Base-by-base conservation (phyloP, 176 grass and related monocot genomes). In the Eremochloa ophiuroides region DNA sequence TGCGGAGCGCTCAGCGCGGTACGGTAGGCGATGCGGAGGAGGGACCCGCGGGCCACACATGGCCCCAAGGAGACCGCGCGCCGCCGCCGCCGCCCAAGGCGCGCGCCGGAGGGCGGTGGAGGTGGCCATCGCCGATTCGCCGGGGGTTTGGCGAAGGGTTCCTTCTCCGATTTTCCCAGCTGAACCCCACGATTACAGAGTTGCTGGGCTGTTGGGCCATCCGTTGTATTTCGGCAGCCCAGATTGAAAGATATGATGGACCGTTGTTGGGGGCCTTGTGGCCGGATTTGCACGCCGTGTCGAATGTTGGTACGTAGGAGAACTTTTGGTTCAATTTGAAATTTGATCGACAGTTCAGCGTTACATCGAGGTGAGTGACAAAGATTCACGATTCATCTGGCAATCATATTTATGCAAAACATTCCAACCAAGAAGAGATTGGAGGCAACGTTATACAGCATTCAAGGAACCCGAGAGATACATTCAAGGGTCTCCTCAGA, bases 41-140 rank as follows among this genome's bases (percentile, higher is more conserved):
- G 8, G 60, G 16, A 22, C 0, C 23, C n/a, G 14, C 6, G n/a
- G 33, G 31, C 25, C 42, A 13, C 30, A 12, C 76, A 55, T 61
- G 40, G 60, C 10, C 18, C 30, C 61, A 18, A 88, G 61, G 22
- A 80, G 69, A 42, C 25, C 25, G 39, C 79, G 65, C 23, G 75
- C 77, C 17, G 76, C 73, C 42, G 73, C 47, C 38, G 81, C 75
- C 59, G n/a, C n/a, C n/a, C 8, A 15, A 12, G 86, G 69, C 16
- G 39, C 61, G 13, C 87, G 81, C 62, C 81, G 69, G 42, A 88
- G 50, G 62, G 51, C 16, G 51, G 62, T 50, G 76, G 25, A 7
- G 69, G 50, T 17, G 40, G 81, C 40, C 81, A 88, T 88, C 15
- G 17, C 23, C 29, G 23, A 26, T 59, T 59, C 23, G 10, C 10